Evolutionary conservation across 306 rosid genomes (phyloP).

Genomic region (Alnus rubra): DNA sequence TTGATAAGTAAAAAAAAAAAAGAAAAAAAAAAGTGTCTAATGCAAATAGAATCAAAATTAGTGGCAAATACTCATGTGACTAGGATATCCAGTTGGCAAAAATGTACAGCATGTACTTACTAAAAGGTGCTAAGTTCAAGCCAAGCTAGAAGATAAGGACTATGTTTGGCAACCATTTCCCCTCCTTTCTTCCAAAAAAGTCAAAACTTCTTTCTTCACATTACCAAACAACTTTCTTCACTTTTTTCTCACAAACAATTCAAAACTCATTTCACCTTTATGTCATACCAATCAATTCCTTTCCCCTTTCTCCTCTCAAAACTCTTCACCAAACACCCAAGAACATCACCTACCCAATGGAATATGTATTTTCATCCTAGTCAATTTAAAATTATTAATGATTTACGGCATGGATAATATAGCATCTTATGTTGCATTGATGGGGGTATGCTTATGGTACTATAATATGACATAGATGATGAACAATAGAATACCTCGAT

Average conservation of each 20-base stretch:
- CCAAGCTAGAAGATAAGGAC: not conserved
- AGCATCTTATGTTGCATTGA: not conserved
- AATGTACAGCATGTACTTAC: not conserved
- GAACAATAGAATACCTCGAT: not conserved
- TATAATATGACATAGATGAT: not conserved
- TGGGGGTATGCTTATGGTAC: not conserved
- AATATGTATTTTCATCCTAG: not conserved
- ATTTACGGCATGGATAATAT: not conserved
- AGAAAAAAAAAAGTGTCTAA: too few species aligned
- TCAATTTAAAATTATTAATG: not conserved
- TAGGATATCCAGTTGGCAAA: not conserved
- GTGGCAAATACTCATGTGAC: not conserved
- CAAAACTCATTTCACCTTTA: too few species aligned
- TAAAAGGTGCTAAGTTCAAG: not conserved
- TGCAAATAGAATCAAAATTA: not conserved
- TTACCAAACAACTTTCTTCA: too few species aligned
- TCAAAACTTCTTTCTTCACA: too few species aligned
- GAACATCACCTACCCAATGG: not conserved
- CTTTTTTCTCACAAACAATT: too few species aligned
- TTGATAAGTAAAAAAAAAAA: too few species aligned
- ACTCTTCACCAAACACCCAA: too few species aligned
- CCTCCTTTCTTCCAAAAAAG: too few species aligned
- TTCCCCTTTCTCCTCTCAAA: too few species aligned
- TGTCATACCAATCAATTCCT: too few species aligned
- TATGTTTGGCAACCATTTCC: too few species aligned